Conservation (phyloP, 345 rosid genomes). For the Leavenworthia alabamica region DNA sequence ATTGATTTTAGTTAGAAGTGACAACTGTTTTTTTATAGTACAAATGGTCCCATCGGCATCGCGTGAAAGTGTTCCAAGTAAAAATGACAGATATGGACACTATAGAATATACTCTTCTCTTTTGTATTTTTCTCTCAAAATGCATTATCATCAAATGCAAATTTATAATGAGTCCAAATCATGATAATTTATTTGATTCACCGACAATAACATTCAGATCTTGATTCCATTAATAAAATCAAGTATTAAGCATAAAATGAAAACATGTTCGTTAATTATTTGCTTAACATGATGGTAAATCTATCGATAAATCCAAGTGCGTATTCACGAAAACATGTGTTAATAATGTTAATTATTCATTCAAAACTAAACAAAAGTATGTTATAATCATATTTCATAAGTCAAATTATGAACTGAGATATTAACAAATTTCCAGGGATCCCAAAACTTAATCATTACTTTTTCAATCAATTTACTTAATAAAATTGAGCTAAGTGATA, state of each 20-base stretch:
- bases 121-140: constrained; percentile 22
- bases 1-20: constrained; percentile 14
- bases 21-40: constrained; percentile 19
- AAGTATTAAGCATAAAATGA: neutral
- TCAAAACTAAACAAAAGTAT: neutral
- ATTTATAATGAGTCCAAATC: constrained; percentile 8
- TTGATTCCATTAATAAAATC: neutral
- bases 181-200: constrained; percentile 12
- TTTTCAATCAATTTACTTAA: neutral
- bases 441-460: neutral
- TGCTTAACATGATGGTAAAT: constrained; percentile 7
- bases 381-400: neutral
- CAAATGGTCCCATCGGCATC: constrained; percentile 21
- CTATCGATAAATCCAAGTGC: constrained; percentile 10
- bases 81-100: constrained; percentile 13
- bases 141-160: neutral
- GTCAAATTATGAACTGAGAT: neutral
- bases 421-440: too few species aligned
- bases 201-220: constrained; percentile 26
- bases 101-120: constrained; percentile 15
- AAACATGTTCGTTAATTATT: constrained; percentile 20
- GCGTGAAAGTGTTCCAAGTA: neutral
- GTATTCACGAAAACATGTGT: neutral
- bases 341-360: neutral
- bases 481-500: neutral